A percentile compares a stretch with the other conserved stretches of the same genome.
These are phyloP conservation scores for Diaporthe ilicicola DNA, from an alignment of 2,329 filamentous ascomycete genomes.

Conservation along the genomic window DNA sequence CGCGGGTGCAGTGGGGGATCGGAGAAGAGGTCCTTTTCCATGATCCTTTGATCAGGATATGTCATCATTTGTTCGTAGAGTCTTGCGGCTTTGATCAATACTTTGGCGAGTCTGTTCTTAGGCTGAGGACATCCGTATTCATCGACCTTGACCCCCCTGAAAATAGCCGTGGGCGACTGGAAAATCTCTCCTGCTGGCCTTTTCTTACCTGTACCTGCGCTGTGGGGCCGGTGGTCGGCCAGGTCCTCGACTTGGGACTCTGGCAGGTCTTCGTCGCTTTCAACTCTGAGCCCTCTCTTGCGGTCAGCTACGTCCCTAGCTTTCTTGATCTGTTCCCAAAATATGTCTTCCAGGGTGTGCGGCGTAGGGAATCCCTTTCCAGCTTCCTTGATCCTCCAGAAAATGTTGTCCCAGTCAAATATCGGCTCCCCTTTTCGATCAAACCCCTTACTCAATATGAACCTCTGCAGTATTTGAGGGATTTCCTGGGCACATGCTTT, in stretches of 20 bases:
- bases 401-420: slow-evolving; percentile 15
- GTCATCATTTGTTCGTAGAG: slow-evolving; percentile 47
- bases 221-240: not conserved
- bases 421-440: not conserved
- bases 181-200: not conserved
- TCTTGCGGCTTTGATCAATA: slow-evolving; percentile 43
- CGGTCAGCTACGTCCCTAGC: not conserved
- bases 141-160: not conserved
- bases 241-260: not conserved
- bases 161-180: slow-evolving; percentile 26
- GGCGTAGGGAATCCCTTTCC: slow-evolving; percentile 17
- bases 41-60: slow-evolving; percentile 45
- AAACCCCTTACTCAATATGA: not conserved
- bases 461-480: not conserved
- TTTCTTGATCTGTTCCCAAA: slow-evolving; percentile 20
- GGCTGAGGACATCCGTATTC: slow-evolving; percentile 16
- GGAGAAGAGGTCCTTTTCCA: slow-evolving; percentile 43
- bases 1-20: slow-evolving; percentile 51
- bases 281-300: not conserved
- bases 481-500: not conserved
- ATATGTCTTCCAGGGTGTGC: slow-evolving; percentile 23
- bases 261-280: not conserved
- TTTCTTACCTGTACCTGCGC: no score
- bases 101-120: slow-evolving; percentile 37
- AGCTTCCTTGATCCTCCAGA: slow-evolving; percentile 19